Percentiles rank a stretch among this genome's conserved stretches.
Evolutionary conservation across 2,329 filamentous ascomycete species (phyloP).

Genomic region (Cladosporium sphaerospermum): DNA sequence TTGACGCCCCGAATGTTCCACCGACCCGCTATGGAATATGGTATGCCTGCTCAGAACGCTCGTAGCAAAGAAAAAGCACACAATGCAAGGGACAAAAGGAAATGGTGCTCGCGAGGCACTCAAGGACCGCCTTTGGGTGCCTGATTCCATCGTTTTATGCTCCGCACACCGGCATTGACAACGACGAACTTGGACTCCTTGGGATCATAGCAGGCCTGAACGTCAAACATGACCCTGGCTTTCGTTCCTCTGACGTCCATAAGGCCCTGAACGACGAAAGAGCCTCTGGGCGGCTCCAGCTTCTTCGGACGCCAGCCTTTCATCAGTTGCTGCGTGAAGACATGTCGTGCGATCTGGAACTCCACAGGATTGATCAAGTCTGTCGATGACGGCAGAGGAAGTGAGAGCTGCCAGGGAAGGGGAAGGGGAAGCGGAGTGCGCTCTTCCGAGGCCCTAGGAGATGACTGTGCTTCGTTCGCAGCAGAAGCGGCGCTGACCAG

Average conservation of each 20-base stretch:
- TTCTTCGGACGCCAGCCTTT: constrained; percentile 29
- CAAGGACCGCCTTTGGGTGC: constrained; percentile 34
- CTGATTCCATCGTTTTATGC: constrained; percentile 32
- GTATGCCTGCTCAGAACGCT: constrained; percentile 10
- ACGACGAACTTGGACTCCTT: constrained; percentile 33
- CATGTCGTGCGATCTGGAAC: constrained; percentile 25
- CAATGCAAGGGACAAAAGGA: constrained; percentile 2
- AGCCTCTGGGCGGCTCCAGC: constrained; percentile 38
- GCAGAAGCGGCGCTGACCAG: constrained; percentile 11
- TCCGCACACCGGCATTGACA: constrained; percentile 24
- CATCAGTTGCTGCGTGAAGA: constrained; percentile 22
- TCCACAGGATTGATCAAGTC: constrained; percentile 16
- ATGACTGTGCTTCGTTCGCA: constrained; percentile 13
- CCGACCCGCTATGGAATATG: background rate
- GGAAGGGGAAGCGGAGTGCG: constrained; percentile 15
- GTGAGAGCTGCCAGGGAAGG: constrained; percentile 18
- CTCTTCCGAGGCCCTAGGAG: constrained; percentile 10
- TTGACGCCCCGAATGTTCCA: background rate
- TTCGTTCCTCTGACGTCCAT: constrained; percentile 41
- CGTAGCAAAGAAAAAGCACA: background rate
- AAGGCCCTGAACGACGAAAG: constrained; percentile 39
- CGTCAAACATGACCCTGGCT: constrained; percentile 39
- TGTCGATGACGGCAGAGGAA: constrained; percentile 18
- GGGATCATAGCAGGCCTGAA: constrained; percentile 42
- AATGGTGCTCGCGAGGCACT: constrained; percentile 9